Evolutionary conservation across 2,329 filamentous ascomycete genomes (phyloP).

Genomic region (Colletotrichum higginsianum): DNA sequence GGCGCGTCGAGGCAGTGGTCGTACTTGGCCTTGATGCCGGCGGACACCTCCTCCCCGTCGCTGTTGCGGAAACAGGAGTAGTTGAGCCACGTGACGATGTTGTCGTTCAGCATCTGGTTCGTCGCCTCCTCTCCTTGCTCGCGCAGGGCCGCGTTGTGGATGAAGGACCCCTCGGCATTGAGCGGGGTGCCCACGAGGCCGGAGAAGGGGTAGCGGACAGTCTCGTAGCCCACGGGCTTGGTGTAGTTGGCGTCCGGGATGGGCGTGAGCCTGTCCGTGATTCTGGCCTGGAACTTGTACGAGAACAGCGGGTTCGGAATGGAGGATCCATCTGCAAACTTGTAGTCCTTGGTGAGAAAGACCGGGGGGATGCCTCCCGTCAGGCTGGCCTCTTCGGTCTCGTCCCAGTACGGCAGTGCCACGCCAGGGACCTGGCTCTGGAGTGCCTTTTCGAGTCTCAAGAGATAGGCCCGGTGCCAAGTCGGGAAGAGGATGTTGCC

Average conservation of each 20-base stretch:
- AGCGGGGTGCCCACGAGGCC: conserved; percentile 44
- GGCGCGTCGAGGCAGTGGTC: conserved; percentile 47
- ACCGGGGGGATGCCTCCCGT: neutral
- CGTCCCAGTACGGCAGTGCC: conserved; percentile 46
- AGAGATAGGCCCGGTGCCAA: conserved; percentile 51
- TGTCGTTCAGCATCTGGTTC: conserved; percentile 48
- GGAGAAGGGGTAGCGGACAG: conserved; percentile 47
- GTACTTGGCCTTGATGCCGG: conserved; percentile 38
- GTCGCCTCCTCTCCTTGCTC: conserved; percentile 5
- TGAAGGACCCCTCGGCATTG: conserved; percentile 14
- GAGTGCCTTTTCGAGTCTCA: conserved; percentile 45
- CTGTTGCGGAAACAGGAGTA: conserved; percentile 17
- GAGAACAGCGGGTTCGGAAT: conserved; percentile 46
- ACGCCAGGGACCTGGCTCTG: conserved; percentile 35
- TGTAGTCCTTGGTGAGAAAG: neutral
- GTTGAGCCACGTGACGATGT: conserved; percentile 42
- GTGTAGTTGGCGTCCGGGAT: conserved; percentile 35
- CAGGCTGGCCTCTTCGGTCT: conserved; percentile 17
- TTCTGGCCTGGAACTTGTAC: conserved; percentile 43
- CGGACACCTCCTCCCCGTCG: neutral
- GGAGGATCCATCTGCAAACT: neutral
- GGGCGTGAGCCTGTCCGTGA: conserved; percentile 36
- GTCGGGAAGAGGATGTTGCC: conserved; percentile 49
- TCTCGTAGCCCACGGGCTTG: conserved; percentile 44
- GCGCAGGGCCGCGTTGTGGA: conserved; percentile 36